These are phyloP conservation scores for Pelargonium myrrhifolium DNA, from an alignment of 441 rosid species.

Conservation along the genomic window DNA sequence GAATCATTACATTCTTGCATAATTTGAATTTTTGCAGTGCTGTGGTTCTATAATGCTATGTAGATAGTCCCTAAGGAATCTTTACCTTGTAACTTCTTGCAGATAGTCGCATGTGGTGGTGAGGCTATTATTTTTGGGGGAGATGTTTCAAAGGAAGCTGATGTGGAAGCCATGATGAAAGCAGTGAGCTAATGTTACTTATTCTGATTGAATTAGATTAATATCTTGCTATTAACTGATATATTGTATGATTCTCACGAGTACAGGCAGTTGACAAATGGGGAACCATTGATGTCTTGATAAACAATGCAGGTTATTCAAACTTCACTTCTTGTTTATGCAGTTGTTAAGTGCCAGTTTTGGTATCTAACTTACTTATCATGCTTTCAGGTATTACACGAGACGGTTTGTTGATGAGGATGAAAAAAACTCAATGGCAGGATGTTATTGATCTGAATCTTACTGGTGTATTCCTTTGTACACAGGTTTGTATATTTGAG, in stretches of 20 bases:
- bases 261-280: conserved; percentile 81
- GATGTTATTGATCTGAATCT: conserved; percentile 91
- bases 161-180: conserved; percentile 91
- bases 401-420: conserved; percentile 80
- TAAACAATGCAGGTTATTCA: conserved; percentile 79
- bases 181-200: conserved; percentile 44
- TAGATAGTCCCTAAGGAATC: background rate
- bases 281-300: conserved; percentile 86
- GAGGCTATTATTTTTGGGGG: conserved; percentile 89
- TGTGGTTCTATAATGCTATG: background rate
- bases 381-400: conserved; percentile 69
- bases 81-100: conserved; percentile 13
- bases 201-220: conserved; percentile 8
- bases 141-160: conserved; percentile 82
- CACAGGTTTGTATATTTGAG: conserved; percentile 52
- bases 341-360: conserved; percentile 11
- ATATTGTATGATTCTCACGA: conserved; percentile 16
- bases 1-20: background rate
- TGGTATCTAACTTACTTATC: conserved; percentile 16
- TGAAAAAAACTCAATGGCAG: conserved; percentile 90
- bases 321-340: conserved; percentile 3
- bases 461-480: conserved; percentile 87
- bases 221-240: conserved; percentile 3
- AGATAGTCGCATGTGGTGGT: conserved; percentile 88
- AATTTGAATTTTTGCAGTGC: background rate